Evolutionary conservation across 2,329 filamentous ascomycete species (phyloP), one percentile per base, ranked within the genome.

Genomic region (Didymella pinodella): DNA sequence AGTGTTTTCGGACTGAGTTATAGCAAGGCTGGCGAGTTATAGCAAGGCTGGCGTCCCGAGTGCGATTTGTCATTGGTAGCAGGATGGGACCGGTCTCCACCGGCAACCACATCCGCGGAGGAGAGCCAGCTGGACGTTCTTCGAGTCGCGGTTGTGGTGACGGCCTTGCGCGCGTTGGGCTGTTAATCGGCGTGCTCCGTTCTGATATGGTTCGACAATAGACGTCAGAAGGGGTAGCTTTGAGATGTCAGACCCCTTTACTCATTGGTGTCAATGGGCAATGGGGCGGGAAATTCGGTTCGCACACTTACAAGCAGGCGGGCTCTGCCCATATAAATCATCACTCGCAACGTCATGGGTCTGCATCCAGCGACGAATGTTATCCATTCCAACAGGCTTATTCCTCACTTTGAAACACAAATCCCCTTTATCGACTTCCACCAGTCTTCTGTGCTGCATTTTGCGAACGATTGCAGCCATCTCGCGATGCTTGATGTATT

Each of bases 311-410:
- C 28, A 29, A 8, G 28, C 28, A 29, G 28, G 7, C 3, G 36
- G 10, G 36, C 10, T 5, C 7, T 5, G 36, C 6, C 2, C 7
- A 10, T 38, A 38, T 14, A 38, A 14, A 7, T 38, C 36, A 18
- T 38, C 16, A 6, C 18, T 18, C 16, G 36, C 5, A 16, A 71
- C 59, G 3, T 45, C 43, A 12, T 70, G 46, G 7, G 54, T 34
- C 22, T 61, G 67, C 65, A 67, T 71, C 67, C 62, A 70, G n/a
- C 66, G 58, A 2, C 64, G 57, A 26, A 70, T 67, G 51, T 67
- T 68, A 36, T 62, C 52, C n/a, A 29, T 54, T 20, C 65, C 57
- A 28, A 71, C 66, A 38, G 18, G 7, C 18, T 31, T 47, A 22
- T 50, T 61, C 44, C 68, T 18, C 2, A 69, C 63, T 28, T 45